Evolutionary conservation across 768 basidiomycete species (phyloP).

Genomic region (Calocybe cyanea): DNA sequence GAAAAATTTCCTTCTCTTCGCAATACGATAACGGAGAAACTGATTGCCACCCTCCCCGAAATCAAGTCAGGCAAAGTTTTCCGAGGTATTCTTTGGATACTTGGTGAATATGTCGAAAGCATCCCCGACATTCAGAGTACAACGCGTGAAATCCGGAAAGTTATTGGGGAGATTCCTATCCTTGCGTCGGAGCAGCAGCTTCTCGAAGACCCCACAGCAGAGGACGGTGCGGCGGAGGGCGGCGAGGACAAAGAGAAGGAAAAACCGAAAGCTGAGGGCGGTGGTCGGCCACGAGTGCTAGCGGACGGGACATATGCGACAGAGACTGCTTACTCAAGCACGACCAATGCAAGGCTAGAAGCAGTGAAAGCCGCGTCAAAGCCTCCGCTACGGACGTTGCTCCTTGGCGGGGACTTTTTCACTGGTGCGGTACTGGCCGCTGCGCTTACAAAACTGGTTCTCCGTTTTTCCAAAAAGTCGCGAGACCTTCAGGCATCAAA

Average conservation of each 20-base stretch:
- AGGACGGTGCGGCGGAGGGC: conserved; percentile 41
- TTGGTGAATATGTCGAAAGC: conserved; percentile 89
- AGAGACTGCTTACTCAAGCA: conserved; percentile 80
- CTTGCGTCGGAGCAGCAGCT: conserved; percentile 84
- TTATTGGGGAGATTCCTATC: conserved; percentile 96
- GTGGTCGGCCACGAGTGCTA: conserved; percentile 70
- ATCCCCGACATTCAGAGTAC: conserved; percentile 64
- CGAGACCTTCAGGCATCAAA: conserved; percentile 51
- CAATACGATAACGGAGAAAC: conserved; percentile 76
- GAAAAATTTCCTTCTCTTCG: conserved; percentile 94
- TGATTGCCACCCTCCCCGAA: conserved; percentile 74
- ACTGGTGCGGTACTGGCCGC: conserved; percentile 89
- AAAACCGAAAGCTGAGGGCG: conserved; percentile 38
- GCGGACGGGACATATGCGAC: conserved; percentile 99
- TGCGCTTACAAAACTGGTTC: conserved; percentile 86
- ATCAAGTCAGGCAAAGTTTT: conserved; percentile 97
- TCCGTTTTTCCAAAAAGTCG: conserved; percentile 64
- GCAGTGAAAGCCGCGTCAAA: conserved; percentile 84
- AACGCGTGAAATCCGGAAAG: conserved; percentile 76
- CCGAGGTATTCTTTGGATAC: conserved; percentile 94
- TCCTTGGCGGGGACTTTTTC: conserved; percentile 96
- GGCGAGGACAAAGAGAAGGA: conserved; percentile 50
- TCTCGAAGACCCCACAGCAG: conserved; percentile 67
- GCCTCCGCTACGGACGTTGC: conserved; percentile 83
- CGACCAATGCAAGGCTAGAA: conserved; percentile 63